phyloP scores from a whole-genome alignment of 495 filamentous ascomycete genomes.

The Clohesyomyces aquaticus region DNA sequence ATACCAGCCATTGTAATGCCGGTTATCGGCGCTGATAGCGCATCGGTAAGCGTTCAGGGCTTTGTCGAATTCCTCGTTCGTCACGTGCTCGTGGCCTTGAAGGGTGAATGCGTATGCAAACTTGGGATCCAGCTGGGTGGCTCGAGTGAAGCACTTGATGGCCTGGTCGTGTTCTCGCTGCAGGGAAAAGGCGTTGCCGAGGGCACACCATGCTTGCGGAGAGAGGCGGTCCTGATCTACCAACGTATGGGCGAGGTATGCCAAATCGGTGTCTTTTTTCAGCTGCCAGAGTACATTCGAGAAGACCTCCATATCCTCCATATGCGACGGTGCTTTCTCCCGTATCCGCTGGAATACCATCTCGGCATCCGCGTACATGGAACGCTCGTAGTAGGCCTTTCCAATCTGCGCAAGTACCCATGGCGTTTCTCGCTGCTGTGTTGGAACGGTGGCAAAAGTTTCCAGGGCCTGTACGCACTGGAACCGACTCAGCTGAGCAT shows the following conservation, averaged over 20 bases:
- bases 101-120: constrained; percentile 96
- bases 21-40: constrained; percentile 78
- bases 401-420: constrained; percentile 92
- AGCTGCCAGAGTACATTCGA: constrained; percentile 97
- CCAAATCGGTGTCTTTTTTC: constrained; percentile 86
- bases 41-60: constrained; percentile 81
- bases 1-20: constrained; percentile 98
- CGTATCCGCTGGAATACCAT: constrained; percentile 79
- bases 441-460: constrained; percentile 68
- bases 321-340: constrained; percentile 71
- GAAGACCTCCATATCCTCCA: constrained; percentile 96
- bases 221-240: constrained; percentile 83
- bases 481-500: constrained; percentile 75
- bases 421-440: constrained; percentile 85
- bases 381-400: constrained; percentile 85
- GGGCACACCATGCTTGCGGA: constrained; percentile 91
- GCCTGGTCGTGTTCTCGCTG: constrained; percentile 93
- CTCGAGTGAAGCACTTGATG: constrained; percentile 90
- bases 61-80: constrained; percentile 96
- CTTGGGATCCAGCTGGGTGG: constrained; percentile 82
- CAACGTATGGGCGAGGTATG: constrained; percentile 87
- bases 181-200: constrained; percentile 96
- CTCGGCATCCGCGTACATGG: constrained; percentile 80
- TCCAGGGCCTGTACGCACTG: constrained; percentile 75
- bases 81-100: constrained; percentile 94